Evolutionary conservation across 1,139 yeast species (phyloP).

Genomic region (Yamadazyma dushanensis): DNA sequence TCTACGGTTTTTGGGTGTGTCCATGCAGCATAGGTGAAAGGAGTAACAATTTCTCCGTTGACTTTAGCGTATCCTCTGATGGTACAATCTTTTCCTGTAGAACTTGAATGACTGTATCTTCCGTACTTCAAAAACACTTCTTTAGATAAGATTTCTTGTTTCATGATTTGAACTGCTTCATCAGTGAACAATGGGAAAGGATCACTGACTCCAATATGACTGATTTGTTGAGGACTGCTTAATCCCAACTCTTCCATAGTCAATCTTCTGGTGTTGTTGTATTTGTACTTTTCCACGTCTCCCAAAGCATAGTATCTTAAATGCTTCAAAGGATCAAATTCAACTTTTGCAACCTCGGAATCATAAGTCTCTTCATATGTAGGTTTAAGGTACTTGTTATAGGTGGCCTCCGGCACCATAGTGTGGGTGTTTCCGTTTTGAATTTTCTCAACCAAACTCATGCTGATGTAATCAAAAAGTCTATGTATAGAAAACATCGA

Average conservation of each 20-base stretch:
- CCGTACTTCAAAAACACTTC: conserved; percentile 47
- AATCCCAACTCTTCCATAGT: conserved; percentile 51
- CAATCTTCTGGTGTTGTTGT: conserved; percentile 37
- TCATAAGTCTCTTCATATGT: conserved; percentile 8
- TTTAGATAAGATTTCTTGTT: conserved; percentile 46
- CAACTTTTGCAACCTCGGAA: conserved; percentile 4
- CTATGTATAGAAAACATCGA: neutral
- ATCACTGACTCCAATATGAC: conserved; percentile 52
- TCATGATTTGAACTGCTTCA: conserved; percentile 57
- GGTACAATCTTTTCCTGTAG: conserved; percentile 48
- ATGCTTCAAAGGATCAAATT: conserved; percentile 48
- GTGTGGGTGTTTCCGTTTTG: conserved; percentile 2
- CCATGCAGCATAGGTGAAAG: conserved; percentile 56
- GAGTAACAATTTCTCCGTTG: conserved; percentile 27
- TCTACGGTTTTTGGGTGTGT: conserved; percentile 54
- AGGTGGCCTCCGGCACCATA: conserved; percentile 11
- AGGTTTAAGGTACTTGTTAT: conserved; percentile 10
- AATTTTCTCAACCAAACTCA: conserved; percentile 3
- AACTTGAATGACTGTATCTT: conserved; percentile 32
- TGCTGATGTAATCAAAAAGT: neutral
- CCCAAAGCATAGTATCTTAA: conserved; percentile 38
- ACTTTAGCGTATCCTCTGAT: conserved; percentile 50
- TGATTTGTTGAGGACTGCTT: conserved; percentile 37
- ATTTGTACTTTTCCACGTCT: conserved; percentile 23
- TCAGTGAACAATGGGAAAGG: conserved; percentile 60